Conservation (phyloP, 768 basidiomycete species). For the Leucocoprinus leucothites region DNA sequence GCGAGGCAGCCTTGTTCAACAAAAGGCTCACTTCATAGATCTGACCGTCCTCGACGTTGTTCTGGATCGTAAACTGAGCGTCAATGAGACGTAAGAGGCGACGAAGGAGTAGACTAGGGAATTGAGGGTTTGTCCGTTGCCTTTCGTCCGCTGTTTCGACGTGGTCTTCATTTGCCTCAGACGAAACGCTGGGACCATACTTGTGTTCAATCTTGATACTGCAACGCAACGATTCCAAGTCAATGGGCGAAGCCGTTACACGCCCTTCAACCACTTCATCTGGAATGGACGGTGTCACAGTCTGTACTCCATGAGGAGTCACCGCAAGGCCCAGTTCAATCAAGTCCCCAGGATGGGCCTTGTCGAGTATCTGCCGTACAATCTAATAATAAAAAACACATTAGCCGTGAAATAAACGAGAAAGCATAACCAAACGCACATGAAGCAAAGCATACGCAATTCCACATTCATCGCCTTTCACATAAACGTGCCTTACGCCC, state of each 20-base stretch:
- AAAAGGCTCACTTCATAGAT: constrained; percentile 65
- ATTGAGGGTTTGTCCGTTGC: constrained; percentile 38
- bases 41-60: constrained; percentile 40
- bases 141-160: constrained; percentile 20
- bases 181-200: constrained; percentile 24
- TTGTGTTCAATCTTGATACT: constrained; percentile 50
- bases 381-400: constrained; percentile 47
- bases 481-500: constrained; percentile 82
- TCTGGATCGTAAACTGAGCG: constrained; percentile 29
- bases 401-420: constrained; percentile 6
- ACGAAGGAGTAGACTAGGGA: constrained; percentile 51
- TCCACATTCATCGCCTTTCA: constrained; percentile 82
- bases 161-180: constrained; percentile 18
- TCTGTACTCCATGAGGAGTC: constrained; percentile 15
- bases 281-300: constrained; percentile 10
- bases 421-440: constrained; percentile 51
- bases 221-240: constrained; percentile 34
- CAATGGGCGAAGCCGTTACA: constrained; percentile 22
- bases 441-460: constrained; percentile 79
- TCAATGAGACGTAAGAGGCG: constrained; percentile 59
- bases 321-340: constrained; percentile 82
- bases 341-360: constrained; percentile 71
- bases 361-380: constrained; percentile 75
- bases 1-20: constrained; percentile 56
- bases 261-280: constrained; percentile 21